Base-by-base conservation (phyloP, 371 early-diverging fungal species). In the Rhizomucor miehei region DNA sequence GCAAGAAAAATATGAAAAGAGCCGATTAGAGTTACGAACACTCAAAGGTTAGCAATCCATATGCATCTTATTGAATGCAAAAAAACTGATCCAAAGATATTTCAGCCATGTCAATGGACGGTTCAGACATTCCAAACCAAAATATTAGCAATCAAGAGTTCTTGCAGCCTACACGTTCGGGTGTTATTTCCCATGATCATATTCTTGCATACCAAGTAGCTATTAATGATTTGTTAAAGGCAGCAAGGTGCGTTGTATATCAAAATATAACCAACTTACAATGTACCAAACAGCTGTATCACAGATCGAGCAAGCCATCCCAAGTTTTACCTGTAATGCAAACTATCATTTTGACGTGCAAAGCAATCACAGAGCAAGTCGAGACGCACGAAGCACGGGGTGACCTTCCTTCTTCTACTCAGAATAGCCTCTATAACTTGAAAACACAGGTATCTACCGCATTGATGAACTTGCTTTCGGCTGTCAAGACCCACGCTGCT, bases 281-380 rank as follows among this genome's bases (percentile, higher is more conserved):
- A n/a, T 49, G 16, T 25, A 14, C 36, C 57, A 34, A n/a, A 44
- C 36, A 44, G 14, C 9, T 29, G 8, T 29, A 8, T 29, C 29
- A 29, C 29, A 84, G 83, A 62, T 81, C 84, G 14, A 85, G 85
- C 48, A 76, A 78, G 35, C 86, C 90, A 1, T 77, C 88, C 0
- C 83, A 84, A 24, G 87, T 94, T 1, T 75, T 94, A 21, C 69
- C 81, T 13, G 85, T 91, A 1, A 91, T 93, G 91, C 85, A 89
- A 59, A 69, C 85, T 0, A 86, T 95, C 24, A 91, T 92, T 23
- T 75, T 88, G 43, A 80, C 90, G 0, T 93, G 94, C 74, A 88
- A 87, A 50, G 68, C 81, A 44, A 88, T 95, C 40, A 91, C 88
- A 0, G 90, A 89, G 47, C 88, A 92, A 51, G 85, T 89, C 16